These are phyloP conservation scores for Lithocarpus polystachyus DNA, from an alignment of 306 rosid species.

Conservation along the genomic window DNA sequence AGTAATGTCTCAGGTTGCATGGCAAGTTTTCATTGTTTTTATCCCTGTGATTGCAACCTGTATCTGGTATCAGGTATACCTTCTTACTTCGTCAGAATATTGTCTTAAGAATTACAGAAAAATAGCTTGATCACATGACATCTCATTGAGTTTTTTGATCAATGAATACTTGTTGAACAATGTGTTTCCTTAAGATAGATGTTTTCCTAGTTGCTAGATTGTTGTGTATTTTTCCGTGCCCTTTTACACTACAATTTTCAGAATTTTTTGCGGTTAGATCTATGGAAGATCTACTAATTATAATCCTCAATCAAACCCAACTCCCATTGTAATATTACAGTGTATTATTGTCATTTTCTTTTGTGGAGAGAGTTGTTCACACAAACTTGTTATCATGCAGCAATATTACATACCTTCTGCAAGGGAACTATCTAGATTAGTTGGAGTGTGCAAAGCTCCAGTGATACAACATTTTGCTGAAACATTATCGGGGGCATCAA, in stretches of 20 bases:
- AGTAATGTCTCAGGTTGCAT: slow-evolving; percentile 54
- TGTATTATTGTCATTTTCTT: background rate
- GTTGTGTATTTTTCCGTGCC: background rate
- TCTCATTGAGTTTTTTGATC: background rate
- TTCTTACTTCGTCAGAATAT: background rate
- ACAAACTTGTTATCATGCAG: slow-evolving; percentile 32
- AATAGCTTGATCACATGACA: background rate
- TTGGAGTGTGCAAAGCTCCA: too few species aligned
- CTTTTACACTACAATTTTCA: background rate
- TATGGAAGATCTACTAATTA: background rate
- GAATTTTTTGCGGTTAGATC: background rate
- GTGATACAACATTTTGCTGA: too few species aligned
- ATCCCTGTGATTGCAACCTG: slow-evolving; percentile 45
- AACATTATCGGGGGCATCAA: too few species aligned
- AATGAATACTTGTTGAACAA: background rate
- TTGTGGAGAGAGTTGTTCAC: background rate
- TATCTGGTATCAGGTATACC: slow-evolving; percentile 48
- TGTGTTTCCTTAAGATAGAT: background rate
- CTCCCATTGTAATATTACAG: background rate
- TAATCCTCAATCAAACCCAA: background rate
- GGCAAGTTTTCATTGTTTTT: slow-evolving; percentile 53
- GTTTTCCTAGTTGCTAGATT: background rate
- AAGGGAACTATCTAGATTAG: too few species aligned
- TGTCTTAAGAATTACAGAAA: background rate
- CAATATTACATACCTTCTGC: slow-evolving; percentile 45